Percentiles rank a stretch among this genome's conserved stretches.
phyloP scores from a whole-genome alignment of 805 yeast species.

The Kazachstania africana region DNA sequence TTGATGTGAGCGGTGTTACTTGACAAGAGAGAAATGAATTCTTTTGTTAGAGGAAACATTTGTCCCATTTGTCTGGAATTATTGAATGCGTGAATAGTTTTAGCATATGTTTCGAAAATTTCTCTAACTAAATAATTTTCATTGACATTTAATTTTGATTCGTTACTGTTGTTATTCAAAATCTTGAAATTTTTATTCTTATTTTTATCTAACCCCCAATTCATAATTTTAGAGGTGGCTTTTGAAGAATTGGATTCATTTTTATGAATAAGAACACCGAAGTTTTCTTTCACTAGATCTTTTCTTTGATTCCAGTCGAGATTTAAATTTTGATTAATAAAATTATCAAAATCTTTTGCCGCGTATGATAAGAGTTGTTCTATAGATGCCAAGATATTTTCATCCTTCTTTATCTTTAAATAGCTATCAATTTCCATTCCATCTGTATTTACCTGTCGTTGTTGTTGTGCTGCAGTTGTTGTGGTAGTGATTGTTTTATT shows the following conservation, averaged over 20 bases:
- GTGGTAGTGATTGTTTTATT: neutral
- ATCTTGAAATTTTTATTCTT: slow-evolving; percentile 8
- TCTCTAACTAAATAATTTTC: slow-evolving; percentile 32
- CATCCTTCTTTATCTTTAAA: slow-evolving; percentile 62
- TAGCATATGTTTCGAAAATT: slow-evolving; percentile 66
- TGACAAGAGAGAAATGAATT: slow-evolving; percentile 45
- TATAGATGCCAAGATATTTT: slow-evolving; percentile 68
- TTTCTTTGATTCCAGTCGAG: slow-evolving; percentile 79
- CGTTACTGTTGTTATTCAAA: slow-evolving; percentile 17
- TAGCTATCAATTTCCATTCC: slow-evolving; percentile 46
- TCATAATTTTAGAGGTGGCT: neutral
- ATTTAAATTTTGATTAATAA: slow-evolving; percentile 58
- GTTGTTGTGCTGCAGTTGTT: neutral
- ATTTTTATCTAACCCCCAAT: slow-evolving; percentile 1
- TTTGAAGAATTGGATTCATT: slow-evolving; percentile 17
- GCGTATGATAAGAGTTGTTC: slow-evolving; percentile 68
- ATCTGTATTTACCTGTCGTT: neutral
- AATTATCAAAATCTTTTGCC: slow-evolving; percentile 71
- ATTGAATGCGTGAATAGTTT: slow-evolving; percentile 57
- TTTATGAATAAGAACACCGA: slow-evolving; percentile 42
- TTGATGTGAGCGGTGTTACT: too few relatives aligned
- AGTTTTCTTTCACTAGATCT: slow-evolving; percentile 57
- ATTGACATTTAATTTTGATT: slow-evolving; percentile 32
- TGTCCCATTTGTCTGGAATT: slow-evolving; percentile 44
- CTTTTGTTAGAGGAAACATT: slow-evolving; percentile 46